These are phyloP conservation scores for Ligustrum vulgare DNA, from an alignment of 257 asterid genomes.

Conservation along the genomic window DNA sequence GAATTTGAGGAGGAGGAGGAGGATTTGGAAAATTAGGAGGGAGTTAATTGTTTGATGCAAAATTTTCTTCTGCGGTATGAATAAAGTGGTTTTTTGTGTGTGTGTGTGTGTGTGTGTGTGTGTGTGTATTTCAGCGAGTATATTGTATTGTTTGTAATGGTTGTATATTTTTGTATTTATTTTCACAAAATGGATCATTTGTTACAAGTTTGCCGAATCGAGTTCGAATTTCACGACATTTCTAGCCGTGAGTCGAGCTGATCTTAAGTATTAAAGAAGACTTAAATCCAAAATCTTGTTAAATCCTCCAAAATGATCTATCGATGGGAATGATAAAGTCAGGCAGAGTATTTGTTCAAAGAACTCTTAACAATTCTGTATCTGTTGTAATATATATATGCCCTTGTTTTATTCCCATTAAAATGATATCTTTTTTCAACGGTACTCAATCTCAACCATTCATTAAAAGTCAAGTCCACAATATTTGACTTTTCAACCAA, in stretches of 20 bases:
- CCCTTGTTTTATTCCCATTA: too few species aligned
- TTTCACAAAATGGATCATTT: neutral
- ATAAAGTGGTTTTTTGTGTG: too few species aligned
- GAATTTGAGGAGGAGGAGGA: constrained; percentile 33
- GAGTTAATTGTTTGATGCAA: neutral
- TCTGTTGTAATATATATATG: too few species aligned
- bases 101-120: too few species aligned
- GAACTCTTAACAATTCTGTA: too few species aligned
- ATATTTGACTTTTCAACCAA: too few species aligned
- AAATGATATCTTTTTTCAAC: too few species aligned
- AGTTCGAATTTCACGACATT: neutral
- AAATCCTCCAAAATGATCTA: too few species aligned
- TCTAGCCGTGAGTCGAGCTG: neutral
- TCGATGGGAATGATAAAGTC: neutral
- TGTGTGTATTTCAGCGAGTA: neutral
- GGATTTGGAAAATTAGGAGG: neutral
- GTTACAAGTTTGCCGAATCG: neutral
- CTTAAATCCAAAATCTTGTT: neutral
- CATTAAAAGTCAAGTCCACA: too few species aligned
- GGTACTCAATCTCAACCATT: too few species aligned
- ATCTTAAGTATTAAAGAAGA: too few species aligned
- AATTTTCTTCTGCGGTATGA: neutral
- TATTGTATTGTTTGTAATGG: neutral
- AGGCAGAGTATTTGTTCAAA: too few species aligned
- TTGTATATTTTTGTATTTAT: neutral